Conservation (phyloP, 169 alveolate genomes). For the Cryptosporidium meleagridis region DNA sequence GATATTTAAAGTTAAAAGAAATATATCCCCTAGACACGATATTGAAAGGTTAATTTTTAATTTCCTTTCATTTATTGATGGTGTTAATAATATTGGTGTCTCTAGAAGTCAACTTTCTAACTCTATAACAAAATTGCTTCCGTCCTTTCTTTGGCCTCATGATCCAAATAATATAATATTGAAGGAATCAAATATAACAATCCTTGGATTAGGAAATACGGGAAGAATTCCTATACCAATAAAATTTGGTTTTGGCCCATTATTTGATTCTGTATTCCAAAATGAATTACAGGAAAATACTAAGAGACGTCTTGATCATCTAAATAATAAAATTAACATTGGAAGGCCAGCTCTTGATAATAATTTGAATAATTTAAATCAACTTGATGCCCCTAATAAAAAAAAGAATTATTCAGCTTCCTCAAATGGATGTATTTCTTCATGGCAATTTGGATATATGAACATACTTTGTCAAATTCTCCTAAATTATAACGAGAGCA, state of each 20-base stretch:
- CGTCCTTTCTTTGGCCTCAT: constrained; percentile 66
- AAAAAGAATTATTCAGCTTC: constrained; percentile 7
- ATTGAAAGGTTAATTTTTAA: background rate
- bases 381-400: background rate
- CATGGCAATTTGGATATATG: constrained; percentile 68
- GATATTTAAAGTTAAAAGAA: constrained; percentile 16
- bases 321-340: background rate
- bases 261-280: constrained; percentile 24
- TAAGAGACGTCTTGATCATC: background rate
- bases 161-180: constrained; percentile 57
- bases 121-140: constrained; percentile 49
- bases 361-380: background rate
- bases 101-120: background rate
- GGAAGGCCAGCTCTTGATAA: background rate
- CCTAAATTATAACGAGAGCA: background rate
- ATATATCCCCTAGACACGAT: background rate
- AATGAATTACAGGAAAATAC: background rate
- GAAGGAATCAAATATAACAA: constrained; percentile 38
- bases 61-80: constrained; percentile 11
- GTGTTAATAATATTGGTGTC: background rate
- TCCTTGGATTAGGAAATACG: constrained; percentile 45
- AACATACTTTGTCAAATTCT: constrained; percentile 37
- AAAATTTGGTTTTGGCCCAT: constrained; percentile 56
- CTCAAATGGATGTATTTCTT: constrained; percentile 25
- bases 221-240: constrained; percentile 47